phyloP scores from a whole-genome alignment of 2,329 filamentous ascomycete species.

The Ramularia collo-cygni region DNA sequence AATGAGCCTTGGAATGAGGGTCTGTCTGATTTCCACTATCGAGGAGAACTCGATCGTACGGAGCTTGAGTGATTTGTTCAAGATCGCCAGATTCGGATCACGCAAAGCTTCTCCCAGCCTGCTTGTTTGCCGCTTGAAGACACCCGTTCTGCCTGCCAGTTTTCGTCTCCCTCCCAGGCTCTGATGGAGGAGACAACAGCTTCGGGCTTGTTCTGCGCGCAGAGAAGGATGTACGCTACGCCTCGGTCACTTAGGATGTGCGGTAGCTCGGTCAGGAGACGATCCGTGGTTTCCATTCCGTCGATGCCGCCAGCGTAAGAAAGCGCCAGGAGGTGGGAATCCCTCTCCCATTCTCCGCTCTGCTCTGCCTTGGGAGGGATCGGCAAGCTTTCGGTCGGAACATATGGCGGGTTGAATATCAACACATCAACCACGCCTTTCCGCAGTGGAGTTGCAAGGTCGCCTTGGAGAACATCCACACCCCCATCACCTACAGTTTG shows the following conservation, averaged over 20 bases:
- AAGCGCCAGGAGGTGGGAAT: constrained; percentile 75
- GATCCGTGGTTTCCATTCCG: constrained; percentile 89
- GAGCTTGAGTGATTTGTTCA: constrained; percentile 19
- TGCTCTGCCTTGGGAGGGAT: constrained; percentile 3
- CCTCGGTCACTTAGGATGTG: constrained; percentile 57
- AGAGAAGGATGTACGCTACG: constrained; percentile 83
- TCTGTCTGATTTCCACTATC: constrained; percentile 28
- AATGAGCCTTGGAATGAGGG: constrained; percentile 30
- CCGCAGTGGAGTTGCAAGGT: constrained; percentile 60
- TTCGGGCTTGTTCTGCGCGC: constrained; percentile 80
- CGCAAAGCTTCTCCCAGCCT: constrained; percentile 90
- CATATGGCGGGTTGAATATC: constrained; percentile 96
- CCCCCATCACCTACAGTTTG: constrained; percentile 59
- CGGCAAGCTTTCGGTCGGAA: constrained; percentile 74
- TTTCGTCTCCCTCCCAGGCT: constrained; percentile 42
- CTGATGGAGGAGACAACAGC: constrained; percentile 59
- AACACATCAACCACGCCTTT: constrained; percentile 65
- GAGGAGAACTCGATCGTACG: constrained; percentile 19
- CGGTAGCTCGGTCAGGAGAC: constrained; percentile 65
- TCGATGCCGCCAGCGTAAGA: constrained; percentile 84
- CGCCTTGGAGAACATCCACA: constrained; percentile 61
- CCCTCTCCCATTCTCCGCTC: constrained; percentile 56
- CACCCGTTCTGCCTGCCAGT: constrained; percentile 72
- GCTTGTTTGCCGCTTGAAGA: constrained; percentile 77
- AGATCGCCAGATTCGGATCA: constrained; percentile 72